phyloP scores from a whole-genome alignment of 2,329 filamentous ascomycete species.

The Exophiala viscosa region DNA sequence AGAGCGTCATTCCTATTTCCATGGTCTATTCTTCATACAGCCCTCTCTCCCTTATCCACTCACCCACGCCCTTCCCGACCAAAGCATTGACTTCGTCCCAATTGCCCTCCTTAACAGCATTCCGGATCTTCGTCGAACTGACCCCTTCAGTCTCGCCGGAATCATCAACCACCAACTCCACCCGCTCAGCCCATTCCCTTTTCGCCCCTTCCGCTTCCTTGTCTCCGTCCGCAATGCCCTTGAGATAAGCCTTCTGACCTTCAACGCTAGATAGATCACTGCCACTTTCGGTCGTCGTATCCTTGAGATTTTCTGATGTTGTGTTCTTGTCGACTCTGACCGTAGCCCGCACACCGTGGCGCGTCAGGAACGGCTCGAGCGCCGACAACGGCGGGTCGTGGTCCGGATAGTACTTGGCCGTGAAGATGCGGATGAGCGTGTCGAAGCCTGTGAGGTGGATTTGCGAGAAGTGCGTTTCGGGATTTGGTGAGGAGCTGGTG shows the following conservation, averaged over 20 bases:
- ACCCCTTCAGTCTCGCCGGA: slow-evolving; percentile 33
- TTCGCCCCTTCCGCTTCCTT: slow-evolving; percentile 37
- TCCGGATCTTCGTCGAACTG: slow-evolving; percentile 43
- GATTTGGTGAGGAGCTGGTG: slow-evolving; percentile 18
- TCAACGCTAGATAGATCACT: slow-evolving; percentile 23
- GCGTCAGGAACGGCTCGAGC: slow-evolving; percentile 40
- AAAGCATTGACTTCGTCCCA: slow-evolving; percentile 35
- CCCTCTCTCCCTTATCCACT: slow-evolving; percentile 19
- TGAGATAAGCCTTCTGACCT: slow-evolving; percentile 39
- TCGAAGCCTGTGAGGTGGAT: slow-evolving; percentile 49
- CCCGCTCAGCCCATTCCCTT: slow-evolving; percentile 42
- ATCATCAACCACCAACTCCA: slow-evolving; percentile 40
- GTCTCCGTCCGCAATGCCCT: slow-evolving; percentile 31
- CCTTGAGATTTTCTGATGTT: slow-evolving; percentile 28
- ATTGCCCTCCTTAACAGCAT: slow-evolving; percentile 33
- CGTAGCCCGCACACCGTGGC: slow-evolving; percentile 43
- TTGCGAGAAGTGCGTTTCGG: slow-evolving; percentile 34
- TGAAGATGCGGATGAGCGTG: slow-evolving; percentile 47
- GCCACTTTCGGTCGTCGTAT: slow-evolving; percentile 29
- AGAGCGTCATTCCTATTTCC: background rate
- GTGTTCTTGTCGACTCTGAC: slow-evolving; percentile 32
- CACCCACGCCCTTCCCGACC: slow-evolving; percentile 28
- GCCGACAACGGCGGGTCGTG: slow-evolving; percentile 41
- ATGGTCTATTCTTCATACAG: slow-evolving; percentile 11
- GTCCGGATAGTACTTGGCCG: slow-evolving; percentile 46